A percentile compares a stretch with the other conserved stretches of the same genome.
Evolutionary conservation across 192 early-diverging fungal species (phyloP).

Genomic region (Funneliformis geosporum): DNA sequence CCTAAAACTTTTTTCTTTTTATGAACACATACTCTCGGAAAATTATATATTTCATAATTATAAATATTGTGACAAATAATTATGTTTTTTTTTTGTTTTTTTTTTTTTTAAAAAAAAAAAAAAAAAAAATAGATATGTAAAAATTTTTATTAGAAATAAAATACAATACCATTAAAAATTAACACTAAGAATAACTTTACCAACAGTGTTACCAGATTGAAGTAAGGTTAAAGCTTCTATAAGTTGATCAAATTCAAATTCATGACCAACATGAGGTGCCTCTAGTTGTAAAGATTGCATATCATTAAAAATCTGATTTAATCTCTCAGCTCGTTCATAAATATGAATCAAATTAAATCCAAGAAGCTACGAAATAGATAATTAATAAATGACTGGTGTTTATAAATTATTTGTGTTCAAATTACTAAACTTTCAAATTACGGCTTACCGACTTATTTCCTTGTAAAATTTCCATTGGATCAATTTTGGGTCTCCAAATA

Average conservation of each 20-base stretch:
- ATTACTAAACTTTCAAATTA: neutral
- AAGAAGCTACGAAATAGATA: slow-evolving; percentile 10
- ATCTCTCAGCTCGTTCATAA: slow-evolving; percentile 9
- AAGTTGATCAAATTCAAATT: slow-evolving; percentile 25
- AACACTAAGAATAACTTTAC: slow-evolving; percentile 23
- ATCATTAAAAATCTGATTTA: slow-evolving; percentile 22
- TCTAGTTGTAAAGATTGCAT: slow-evolving; percentile 10
- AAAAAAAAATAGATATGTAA: neutral
- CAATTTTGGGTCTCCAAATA: slow-evolving; percentile 30
- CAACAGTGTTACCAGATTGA: slow-evolving; percentile 33
- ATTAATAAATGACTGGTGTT: neutral
- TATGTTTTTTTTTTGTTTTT: neutral
- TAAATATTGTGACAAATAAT: neutral
- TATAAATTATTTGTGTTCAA: neutral
- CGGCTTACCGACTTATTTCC: slow-evolving; percentile 27
- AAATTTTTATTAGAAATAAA: neutral
- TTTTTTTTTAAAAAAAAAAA: neutral
- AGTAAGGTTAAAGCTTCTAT: slow-evolving; percentile 23
- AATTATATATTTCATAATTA: neutral
- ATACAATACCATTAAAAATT: neutral
- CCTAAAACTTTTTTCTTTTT: neutral
- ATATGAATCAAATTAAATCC: slow-evolving; percentile 35
- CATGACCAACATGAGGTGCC: slow-evolving; percentile 19
- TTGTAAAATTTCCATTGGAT: slow-evolving; percentile 20
- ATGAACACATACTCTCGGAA: neutral